These are phyloP conservation scores for Penicillium concentricum DNA, from an alignment of 2,329 filamentous ascomycete genomes.

Conservation along the genomic window DNA sequence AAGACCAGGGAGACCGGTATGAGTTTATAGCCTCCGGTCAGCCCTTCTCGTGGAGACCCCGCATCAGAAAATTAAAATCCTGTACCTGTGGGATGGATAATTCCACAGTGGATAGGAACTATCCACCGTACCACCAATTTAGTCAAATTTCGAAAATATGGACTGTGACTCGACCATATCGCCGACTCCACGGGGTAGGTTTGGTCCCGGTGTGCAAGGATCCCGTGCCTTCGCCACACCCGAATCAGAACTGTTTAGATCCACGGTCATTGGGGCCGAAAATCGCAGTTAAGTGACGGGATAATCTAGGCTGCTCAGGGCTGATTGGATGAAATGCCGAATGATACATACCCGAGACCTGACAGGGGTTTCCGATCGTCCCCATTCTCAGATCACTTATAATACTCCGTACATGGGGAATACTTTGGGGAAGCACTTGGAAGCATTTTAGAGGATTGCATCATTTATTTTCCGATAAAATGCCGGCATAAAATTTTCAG, in stretches of 20 bases:
- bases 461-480: background rate
- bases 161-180: slow-evolving; percentile 5
- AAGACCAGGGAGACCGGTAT: background rate
- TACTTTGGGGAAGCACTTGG: too few relatives aligned
- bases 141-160: background rate
- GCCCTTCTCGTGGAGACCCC: slow-evolving; percentile 17
- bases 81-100: background rate
- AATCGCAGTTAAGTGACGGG: background rate
- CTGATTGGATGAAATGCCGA: slow-evolving; percentile 2
- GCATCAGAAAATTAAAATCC: slow-evolving; percentile 2
- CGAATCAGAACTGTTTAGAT: background rate
- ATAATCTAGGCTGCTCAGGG: background rate
- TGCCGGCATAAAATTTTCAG: background rate
- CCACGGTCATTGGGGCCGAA: background rate
- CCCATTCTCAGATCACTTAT: too few relatives aligned
- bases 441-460: too few relatives aligned
- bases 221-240: slow-evolving; percentile 3
- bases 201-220: background rate
- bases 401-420: too few relatives aligned
- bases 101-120: background rate
- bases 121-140: background rate
- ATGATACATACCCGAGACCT: background rate
- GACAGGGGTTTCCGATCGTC: background rate
- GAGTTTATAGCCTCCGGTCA: slow-evolving; percentile 5
- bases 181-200: slow-evolving; percentile 10